A percentile compares a stretch with the other conserved stretches of the same genome.
phyloP scores from a whole-genome alignment of 352 stramenopile genomes.

The Phytophthora lateralis region DNA sequence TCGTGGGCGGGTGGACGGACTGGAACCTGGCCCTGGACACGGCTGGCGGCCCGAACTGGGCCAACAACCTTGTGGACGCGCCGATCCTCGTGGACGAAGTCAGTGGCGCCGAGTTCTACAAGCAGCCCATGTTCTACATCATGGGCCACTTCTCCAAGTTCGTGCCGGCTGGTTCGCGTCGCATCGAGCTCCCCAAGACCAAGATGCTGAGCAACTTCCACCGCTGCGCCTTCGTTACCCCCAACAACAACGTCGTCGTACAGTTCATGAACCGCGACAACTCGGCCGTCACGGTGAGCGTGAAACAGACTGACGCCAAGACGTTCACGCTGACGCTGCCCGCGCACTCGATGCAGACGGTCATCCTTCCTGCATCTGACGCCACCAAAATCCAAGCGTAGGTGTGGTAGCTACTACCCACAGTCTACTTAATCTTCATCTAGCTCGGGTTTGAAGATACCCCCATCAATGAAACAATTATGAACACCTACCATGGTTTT shows the following conservation, averaged over 20 bases:
- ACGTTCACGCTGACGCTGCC: slow-evolving; percentile 31
- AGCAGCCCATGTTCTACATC: slow-evolving; percentile 69
- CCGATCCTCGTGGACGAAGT: slow-evolving; percentile 57
- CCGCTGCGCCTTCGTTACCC: slow-evolving; percentile 55
- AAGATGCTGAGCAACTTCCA: slow-evolving; percentile 42
- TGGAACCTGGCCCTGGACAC: slow-evolving; percentile 83
- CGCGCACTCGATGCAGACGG: slow-evolving; percentile 33
- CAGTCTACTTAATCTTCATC: slow-evolving; percentile 8
- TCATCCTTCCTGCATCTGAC: slow-evolving; percentile 35
- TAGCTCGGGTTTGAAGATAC: slow-evolving; percentile 5
- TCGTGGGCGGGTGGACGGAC: slow-evolving; percentile 74
- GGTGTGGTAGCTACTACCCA: not conserved
- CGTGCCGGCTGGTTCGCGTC: slow-evolving; percentile 48
- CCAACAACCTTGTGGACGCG: slow-evolving; percentile 65
- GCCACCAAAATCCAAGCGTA: slow-evolving; percentile 30
- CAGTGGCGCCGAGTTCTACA: slow-evolving; percentile 52
- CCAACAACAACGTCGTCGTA: slow-evolving; percentile 47
- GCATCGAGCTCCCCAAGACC: slow-evolving; percentile 47
- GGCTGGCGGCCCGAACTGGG: slow-evolving; percentile 74
- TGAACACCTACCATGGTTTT: not conserved
- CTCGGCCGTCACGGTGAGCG: slow-evolving; percentile 31
- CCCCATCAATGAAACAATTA: slow-evolving; percentile 10
- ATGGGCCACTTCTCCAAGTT: slow-evolving; percentile 71
- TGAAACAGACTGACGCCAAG: slow-evolving; percentile 27
- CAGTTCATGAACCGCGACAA: slow-evolving; percentile 51